Conservation (phyloP, 129 eudicot species). For the Calendula officinalis region DNA sequence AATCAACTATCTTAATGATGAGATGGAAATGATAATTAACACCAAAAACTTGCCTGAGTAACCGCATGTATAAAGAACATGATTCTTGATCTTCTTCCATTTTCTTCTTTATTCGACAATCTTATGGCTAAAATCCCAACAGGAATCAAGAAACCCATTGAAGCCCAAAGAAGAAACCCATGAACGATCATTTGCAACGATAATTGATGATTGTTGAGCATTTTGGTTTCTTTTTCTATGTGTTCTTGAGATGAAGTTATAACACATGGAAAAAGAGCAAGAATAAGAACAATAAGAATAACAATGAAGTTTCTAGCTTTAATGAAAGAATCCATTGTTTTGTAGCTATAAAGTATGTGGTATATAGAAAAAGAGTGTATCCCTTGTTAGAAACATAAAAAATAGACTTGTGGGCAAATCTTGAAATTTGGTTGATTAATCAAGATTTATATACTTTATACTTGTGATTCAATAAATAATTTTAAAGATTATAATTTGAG, state of each 20-base stretch:
- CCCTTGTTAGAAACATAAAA: conserved; percentile 19
- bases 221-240: conserved; percentile 14
- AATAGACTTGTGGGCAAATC: conserved; percentile 17
- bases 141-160: conserved; percentile 88
- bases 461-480: conserved; percentile 27
- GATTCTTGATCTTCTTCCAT: conserved; percentile 51
- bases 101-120: conserved; percentile 53
- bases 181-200: conserved; percentile 43
- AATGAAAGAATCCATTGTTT: conserved; percentile 27
- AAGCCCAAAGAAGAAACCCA: conserved; percentile 86
- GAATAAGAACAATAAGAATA: conserved; percentile 31
- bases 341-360: conserved; percentile 36
- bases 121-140: conserved; percentile 61
- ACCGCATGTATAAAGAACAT: conserved; percentile 59
- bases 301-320: conserved; percentile 28
- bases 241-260: conserved; percentile 18
- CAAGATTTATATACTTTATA: conserved; percentile 18
- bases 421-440: conserved; percentile 23
- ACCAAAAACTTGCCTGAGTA: conserved; percentile 53
- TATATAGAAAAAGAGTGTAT: conserved; percentile 24
- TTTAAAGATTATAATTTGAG: conserved; percentile 30
- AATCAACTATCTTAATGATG: conserved; percentile 25
- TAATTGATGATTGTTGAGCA: conserved; percentile 20
- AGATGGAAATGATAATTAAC: conserved; percentile 3
- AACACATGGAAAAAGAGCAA: conserved; percentile 27